phyloP scores from a whole-genome alignment of 2,329 filamentous ascomycete genomes.

The Fusarium albosuccineum region DNA sequence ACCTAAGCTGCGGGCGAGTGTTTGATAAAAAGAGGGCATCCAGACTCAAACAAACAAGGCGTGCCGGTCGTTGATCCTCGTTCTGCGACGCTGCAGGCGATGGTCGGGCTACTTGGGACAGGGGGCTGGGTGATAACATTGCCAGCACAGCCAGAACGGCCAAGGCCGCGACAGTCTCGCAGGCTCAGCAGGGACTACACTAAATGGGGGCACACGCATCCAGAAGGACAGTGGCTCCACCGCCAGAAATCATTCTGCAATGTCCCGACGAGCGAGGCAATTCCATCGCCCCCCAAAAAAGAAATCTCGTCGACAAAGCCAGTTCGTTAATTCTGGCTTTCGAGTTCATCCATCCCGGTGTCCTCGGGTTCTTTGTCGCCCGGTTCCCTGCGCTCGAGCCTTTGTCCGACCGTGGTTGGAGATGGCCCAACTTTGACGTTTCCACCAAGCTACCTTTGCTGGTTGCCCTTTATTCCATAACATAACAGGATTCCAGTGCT shows the following conservation, averaged over 20 bases:
- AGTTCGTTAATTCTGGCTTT: slow-evolving; percentile 36
- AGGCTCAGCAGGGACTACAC: slow-evolving; percentile 39
- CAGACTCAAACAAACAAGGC: slow-evolving; percentile 36
- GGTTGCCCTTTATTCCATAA: slow-evolving; percentile 30
- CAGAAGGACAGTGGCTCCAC: slow-evolving; percentile 41
- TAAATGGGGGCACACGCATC: slow-evolving; percentile 42
- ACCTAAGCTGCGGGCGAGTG: slow-evolving; percentile 41
- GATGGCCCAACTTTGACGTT: slow-evolving; percentile 19
- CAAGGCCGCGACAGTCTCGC: slow-evolving; percentile 38
- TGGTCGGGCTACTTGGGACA: slow-evolving; percentile 37
- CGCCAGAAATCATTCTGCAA: slow-evolving; percentile 36
- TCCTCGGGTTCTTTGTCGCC: slow-evolving; percentile 36
- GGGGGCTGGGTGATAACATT: slow-evolving; percentile 42
- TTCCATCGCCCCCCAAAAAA: slow-evolving; percentile 28
- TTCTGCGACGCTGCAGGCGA: slow-evolving; percentile 34
- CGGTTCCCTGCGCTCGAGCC: slow-evolving; percentile 28
- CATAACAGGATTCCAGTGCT: slow-evolving; percentile 1
- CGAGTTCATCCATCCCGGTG: slow-evolving; percentile 22
- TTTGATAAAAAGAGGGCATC: slow-evolving; percentile 44
- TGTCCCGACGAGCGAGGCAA: slow-evolving; percentile 35
- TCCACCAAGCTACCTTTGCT: slow-evolving; percentile 16
- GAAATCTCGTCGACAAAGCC: slow-evolving; percentile 33
- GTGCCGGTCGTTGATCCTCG: slow-evolving; percentile 37
- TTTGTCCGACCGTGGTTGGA: slow-evolving; percentile 42
- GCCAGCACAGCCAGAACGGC: slow-evolving; percentile 25